Evolutionary conservation across 1,284 basidiomycete genomes (phyloP).

Genomic region (Rhodotorula sp.): DNA sequence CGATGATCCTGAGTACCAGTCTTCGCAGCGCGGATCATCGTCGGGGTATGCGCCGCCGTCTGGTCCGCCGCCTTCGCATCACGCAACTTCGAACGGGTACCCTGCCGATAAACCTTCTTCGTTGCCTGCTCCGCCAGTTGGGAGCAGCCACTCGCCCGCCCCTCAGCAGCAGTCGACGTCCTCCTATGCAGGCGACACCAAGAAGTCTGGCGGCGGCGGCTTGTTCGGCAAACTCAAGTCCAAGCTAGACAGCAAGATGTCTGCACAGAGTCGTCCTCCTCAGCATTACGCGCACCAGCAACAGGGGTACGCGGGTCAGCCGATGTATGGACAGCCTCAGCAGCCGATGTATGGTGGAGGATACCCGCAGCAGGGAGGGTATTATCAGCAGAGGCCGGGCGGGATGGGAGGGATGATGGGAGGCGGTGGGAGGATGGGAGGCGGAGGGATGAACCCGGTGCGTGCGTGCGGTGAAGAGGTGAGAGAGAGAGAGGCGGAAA

Average conservation of each 20-base stretch:
- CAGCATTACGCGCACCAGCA: too few species aligned
- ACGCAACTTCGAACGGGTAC: neutral
- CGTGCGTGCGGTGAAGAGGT: neutral
- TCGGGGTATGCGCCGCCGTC: constrained; percentile 21
- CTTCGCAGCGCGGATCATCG: neutral
- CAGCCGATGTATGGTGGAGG: constrained; percentile 4
- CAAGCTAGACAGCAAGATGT: constrained; percentile 16
- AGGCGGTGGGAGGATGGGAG: constrained; percentile 12
- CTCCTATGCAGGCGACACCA: neutral
- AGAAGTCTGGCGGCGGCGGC: constrained; percentile 9
- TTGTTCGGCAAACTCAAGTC: constrained; percentile 22
- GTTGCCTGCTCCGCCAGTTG: neutral
- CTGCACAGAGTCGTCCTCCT: neutral
- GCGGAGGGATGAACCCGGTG: constrained; percentile 34
- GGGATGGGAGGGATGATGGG: constrained; percentile 3
- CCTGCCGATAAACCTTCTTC: neutral
- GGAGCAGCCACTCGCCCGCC: neutral
- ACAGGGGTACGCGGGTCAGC: constrained; percentile 9
- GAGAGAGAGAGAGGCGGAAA: too few species aligned
- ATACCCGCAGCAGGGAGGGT: neutral
- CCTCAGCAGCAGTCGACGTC: neutral
- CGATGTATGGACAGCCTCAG: constrained; percentile 20
- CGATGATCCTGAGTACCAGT: constrained; percentile 41
- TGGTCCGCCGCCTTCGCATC: constrained; percentile 26
- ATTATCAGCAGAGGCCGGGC: neutral